Percentiles rank a stretch among this genome's conserved stretches.
Conservation (phyloP, 2,329 filamentous ascomycete species). For the Fusarium neocosmosporiellum region DNA sequence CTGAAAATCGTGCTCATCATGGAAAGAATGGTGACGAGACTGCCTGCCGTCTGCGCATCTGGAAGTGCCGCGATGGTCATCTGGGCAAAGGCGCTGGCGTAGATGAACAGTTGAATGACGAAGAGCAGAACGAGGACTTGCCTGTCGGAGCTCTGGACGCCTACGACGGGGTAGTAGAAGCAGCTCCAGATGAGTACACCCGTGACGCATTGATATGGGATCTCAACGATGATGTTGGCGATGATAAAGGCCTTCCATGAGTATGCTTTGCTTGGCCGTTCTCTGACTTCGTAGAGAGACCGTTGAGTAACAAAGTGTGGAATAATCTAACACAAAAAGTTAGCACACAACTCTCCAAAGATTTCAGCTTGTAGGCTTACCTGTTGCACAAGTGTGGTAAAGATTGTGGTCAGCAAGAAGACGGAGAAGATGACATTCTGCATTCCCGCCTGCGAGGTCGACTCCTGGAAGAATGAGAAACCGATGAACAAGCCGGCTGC, state of each 20-base stretch:
- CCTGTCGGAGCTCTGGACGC: conserved; percentile 61
- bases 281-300: conserved; percentile 80
- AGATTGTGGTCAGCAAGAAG: conserved; percentile 82
- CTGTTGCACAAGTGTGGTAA: conserved; percentile 75
- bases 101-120: conserved; percentile 75
- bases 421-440: conserved; percentile 80
- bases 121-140: conserved; percentile 75
- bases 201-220: conserved; percentile 76
- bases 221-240: conserved; percentile 77
- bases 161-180: conserved; percentile 76
- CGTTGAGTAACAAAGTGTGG: conserved; percentile 81
- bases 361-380: conserved; percentile 25
- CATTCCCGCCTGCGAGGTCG: conserved; percentile 73
- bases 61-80: conserved; percentile 79
- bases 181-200: conserved; percentile 71
- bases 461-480: conserved; percentile 72
- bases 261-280: conserved; percentile 79
- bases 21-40: conserved; percentile 69
- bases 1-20: conserved; percentile 71
- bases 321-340: conserved; percentile 64
- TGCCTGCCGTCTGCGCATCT: conserved; percentile 74
- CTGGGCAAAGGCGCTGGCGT: conserved; percentile 77
- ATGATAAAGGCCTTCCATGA: conserved; percentile 80
- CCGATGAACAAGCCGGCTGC: conserved; percentile 77
- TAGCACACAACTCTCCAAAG: conserved; percentile 35